phyloP scores from a whole-genome alignment of 805 yeast species.

The Scheffersomyces ergatensis region DNA sequence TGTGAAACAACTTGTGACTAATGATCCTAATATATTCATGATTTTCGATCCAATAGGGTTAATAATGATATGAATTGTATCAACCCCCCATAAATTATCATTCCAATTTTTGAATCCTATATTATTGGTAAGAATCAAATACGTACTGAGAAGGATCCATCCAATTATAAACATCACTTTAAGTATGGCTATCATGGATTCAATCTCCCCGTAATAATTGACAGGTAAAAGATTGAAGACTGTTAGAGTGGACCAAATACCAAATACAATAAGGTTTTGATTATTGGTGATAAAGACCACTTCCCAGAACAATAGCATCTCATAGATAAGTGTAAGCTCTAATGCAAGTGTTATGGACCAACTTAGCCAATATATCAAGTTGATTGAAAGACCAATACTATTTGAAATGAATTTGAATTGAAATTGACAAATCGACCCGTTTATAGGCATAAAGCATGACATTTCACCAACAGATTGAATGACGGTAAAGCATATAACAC shows the following conservation, averaged over 20 bases:
- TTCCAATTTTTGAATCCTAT: constrained; percentile 7
- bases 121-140: constrained; percentile 42
- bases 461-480: constrained; percentile 17
- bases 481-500: constrained; percentile 16
- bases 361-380: constrained; percentile 21
- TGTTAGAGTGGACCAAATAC: constrained; percentile 13
- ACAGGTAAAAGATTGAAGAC: constrained; percentile 18
- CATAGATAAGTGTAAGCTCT: constrained; percentile 15
- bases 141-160: constrained; percentile 13
- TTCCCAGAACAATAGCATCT: constrained; percentile 14
- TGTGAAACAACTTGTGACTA: constrained; percentile 57
- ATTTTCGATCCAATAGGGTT: not conserved
- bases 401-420: constrained; percentile 15
- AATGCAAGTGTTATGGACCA: constrained; percentile 24
- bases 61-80: not conserved
- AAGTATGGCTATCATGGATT: constrained; percentile 14
- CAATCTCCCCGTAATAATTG: constrained; percentile 17
- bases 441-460: constrained; percentile 15
- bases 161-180: constrained; percentile 15
- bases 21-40: constrained; percentile 2
- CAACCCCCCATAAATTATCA: not conserved
- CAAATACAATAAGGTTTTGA: constrained; percentile 6
- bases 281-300: not conserved
- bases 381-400: constrained; percentile 15
- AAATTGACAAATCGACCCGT: constrained; percentile 18